Conservation (phyloP, 2,329 filamentous ascomycete species). For the Colletotrichum incanum region DNA sequence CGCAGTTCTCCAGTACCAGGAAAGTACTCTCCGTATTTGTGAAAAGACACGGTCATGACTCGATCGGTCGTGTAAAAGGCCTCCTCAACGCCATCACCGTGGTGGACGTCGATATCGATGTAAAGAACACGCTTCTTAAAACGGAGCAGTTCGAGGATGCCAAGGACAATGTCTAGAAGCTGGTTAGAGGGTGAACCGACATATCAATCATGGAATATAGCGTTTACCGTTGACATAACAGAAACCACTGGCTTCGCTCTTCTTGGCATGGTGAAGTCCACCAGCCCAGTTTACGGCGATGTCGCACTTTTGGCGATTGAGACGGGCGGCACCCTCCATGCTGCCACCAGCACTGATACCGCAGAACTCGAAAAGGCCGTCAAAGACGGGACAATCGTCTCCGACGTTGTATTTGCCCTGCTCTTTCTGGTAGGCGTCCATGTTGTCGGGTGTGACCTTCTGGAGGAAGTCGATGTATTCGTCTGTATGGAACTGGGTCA, state of each 20-base stretch:
- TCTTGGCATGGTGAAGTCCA: conserved; percentile 97
- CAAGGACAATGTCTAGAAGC: conserved; percentile 88
- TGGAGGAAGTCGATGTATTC: conserved; percentile 96
- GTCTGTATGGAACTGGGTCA: conserved; percentile 93
- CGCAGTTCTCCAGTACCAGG: conserved; percentile 91
- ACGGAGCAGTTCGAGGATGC: conserved; percentile 91
- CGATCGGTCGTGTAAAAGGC: conserved; percentile 94
- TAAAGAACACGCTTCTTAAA: conserved; percentile 97
- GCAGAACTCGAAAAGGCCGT: conserved; percentile 97
- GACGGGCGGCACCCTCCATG: conserved; percentile 91
- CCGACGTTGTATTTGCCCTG: conserved; percentile 95
- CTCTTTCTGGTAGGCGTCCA: conserved; percentile 93
- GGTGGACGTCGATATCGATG: conserved; percentile 96
- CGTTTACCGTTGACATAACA: conserved; percentile 93
- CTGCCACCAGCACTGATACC: conserved; percentile 95
- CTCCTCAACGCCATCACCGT: conserved; percentile 93
- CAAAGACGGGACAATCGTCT: conserved; percentile 97
- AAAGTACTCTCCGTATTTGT: conserved; percentile 98
- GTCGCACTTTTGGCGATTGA: conserved; percentile 93
- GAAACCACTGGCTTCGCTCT: conserved; percentile 95
- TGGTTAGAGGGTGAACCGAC: conserved; percentile 9
- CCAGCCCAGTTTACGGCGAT: conserved; percentile 99
- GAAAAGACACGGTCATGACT: conserved; percentile 93
- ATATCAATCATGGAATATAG: no score
- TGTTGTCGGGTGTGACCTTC: conserved; percentile 98